These are phyloP conservation scores for Echinochloa phyllopogon DNA, from an alignment of 176 grass and related monocot species.

Conservation along the genomic window DNA sequence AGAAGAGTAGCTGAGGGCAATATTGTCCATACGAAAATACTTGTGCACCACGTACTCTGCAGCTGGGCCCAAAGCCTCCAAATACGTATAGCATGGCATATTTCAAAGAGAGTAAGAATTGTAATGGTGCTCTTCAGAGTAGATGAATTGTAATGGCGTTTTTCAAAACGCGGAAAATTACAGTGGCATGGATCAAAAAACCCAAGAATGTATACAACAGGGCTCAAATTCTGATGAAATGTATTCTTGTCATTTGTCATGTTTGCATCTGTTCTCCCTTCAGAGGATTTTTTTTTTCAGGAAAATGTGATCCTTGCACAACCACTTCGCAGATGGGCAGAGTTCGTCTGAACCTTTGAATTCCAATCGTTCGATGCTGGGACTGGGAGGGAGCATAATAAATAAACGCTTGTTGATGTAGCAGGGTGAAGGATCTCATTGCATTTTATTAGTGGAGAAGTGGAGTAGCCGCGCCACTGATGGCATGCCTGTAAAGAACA, in stretches of 20 bases:
- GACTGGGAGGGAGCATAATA: too few relatives aligned
- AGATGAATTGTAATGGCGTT: too few relatives aligned
- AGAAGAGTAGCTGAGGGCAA: too few relatives aligned
- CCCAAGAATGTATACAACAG: neutral
- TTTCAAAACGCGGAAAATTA: too few relatives aligned
- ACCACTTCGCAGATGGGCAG: neutral
- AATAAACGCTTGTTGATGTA: neutral
- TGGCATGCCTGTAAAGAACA: neutral
- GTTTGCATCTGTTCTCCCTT: neutral
- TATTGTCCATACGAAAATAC: too few relatives aligned
- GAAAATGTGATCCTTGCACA: neutral
- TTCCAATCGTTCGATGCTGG: neutral
- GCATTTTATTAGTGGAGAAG: constrained; percentile 4
- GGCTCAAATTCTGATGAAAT: neutral
- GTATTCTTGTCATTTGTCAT: neutral
- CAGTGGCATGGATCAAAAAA: too few relatives aligned
- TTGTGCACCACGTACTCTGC: too few relatives aligned
- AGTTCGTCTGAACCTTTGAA: neutral
- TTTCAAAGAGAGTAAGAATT: too few relatives aligned
- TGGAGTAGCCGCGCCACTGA: constrained; percentile 32
- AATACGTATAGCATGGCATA: too few relatives aligned
- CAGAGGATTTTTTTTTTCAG: neutral
- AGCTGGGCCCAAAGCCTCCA: too few relatives aligned
- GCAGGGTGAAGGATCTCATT: neutral
- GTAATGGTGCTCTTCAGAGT: too few relatives aligned